These are phyloP conservation scores for Podila horticola DNA, from an alignment of 192 early-diverging fungal genomes.

Conservation along the genomic window DNA sequence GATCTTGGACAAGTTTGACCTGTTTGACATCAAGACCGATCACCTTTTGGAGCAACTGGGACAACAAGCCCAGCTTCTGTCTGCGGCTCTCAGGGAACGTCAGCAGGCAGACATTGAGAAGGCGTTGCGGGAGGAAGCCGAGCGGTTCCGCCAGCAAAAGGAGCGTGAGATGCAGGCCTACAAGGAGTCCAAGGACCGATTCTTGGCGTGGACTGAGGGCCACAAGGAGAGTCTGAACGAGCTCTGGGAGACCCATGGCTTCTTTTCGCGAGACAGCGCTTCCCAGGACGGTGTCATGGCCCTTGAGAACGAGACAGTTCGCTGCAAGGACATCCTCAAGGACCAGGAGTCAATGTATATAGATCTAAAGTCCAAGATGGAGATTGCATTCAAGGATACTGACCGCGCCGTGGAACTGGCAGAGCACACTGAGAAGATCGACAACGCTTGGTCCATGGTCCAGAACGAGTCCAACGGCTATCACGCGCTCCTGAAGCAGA, in stretches of 20 bases:
- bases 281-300: conserved; percentile 1
- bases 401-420: conserved; percentile 6
- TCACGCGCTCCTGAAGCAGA: conserved; percentile 22
- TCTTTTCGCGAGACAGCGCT: conserved; percentile 14
- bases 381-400: not conserved
- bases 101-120: conserved; percentile 21
- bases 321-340: not conserved
- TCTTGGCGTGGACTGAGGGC: conserved; percentile 30
- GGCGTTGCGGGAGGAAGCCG: conserved; percentile 18
- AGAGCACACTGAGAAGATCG: conserved; percentile 17
- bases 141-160: conserved; percentile 21
- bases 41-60: conserved; percentile 10
- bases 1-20: conserved; percentile 13
- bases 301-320: conserved; percentile 18
- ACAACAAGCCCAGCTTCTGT: conserved; percentile 7
- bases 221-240: conserved; percentile 11
- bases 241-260: conserved; percentile 24
- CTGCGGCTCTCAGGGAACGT: conserved; percentile 29
- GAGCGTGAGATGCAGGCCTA: conserved; percentile 20
- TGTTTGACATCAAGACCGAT: conserved; percentile 24
- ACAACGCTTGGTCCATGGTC: conserved; percentile 18
- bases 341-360: conserved; percentile 10
- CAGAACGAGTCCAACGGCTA: conserved; percentile 23
- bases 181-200: conserved; percentile 26
- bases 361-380: conserved; percentile 20